Evolutionary conservation across 495 filamentous ascomycete species (phyloP).

Genomic region (Hyaloscypha variabilis): DNA sequence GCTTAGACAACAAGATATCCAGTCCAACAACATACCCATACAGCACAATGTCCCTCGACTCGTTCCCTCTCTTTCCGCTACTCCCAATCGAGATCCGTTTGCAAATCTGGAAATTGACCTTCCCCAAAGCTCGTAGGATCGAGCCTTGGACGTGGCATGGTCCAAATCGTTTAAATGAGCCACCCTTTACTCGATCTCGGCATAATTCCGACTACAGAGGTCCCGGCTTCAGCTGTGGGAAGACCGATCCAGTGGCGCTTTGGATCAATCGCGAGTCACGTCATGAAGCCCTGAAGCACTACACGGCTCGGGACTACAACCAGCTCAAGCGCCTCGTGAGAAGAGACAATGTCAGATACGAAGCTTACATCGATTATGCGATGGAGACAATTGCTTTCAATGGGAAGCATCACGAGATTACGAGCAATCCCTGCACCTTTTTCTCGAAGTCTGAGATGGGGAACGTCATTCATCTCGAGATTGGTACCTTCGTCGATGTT

Average conservation of each 20-base stretch:
- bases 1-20: not conserved
- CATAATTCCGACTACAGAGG: not conserved
- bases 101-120: not conserved
- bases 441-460: not conserved
- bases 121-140: not conserved
- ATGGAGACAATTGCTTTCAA: not conserved
- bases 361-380: not conserved
- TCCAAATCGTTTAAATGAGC: too few relatives aligned
- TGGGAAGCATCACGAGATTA: not conserved
- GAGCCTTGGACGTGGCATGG: not conserved
- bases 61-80: not conserved
- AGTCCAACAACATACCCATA: not conserved
- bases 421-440: not conserved
- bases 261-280: not conserved
- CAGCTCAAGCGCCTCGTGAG: not conserved
- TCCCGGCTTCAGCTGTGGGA: not conserved
- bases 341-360: not conserved
- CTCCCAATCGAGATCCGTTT: not conserved
- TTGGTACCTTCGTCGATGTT: not conserved
- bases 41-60: not conserved
- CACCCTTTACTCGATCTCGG: not conserved
- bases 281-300: not conserved
- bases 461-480: not conserved
- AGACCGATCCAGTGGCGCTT: not conserved
- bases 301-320: not conserved